Evolutionary conservation across 73 alveolate species (phyloP).

Genomic region (Tetrahymena elliotti): DNA sequence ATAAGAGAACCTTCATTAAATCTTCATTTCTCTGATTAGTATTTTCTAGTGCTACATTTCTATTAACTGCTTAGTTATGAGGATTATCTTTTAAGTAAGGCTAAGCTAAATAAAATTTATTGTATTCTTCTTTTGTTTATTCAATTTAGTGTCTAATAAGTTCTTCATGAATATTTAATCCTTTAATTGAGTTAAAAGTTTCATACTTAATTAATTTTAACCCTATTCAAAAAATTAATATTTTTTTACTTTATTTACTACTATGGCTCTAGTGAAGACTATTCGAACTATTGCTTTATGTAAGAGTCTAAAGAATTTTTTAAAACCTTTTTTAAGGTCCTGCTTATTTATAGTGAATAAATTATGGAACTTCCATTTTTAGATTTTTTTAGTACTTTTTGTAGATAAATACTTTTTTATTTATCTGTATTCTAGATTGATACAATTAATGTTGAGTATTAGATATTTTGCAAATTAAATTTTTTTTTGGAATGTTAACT

Average conservation of each 20-base stretch:
- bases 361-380: background rate
- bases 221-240: background rate
- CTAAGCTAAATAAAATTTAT: background rate
- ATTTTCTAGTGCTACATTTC: background rate
- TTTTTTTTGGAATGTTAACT: background rate
- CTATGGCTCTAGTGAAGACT: background rate
- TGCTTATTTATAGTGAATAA: background rate
- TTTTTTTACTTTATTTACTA: background rate
- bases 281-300: background rate
- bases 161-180: background rate
- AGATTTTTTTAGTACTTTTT: background rate
- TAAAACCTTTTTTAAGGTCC: background rate
- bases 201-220: background rate
- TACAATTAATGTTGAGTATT: background rate
- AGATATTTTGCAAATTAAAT: background rate
- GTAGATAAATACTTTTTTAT: background rate
- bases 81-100: background rate
- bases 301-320: background rate
- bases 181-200: background rate
- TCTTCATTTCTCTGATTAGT: background rate
- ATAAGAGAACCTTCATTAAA: background rate
- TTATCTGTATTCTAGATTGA: background rate
- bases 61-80: background rate
- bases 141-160: background rate
- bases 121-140: background rate